Evolutionary conservation across 129 eudicot species (phyloP).

Genomic region (Chrysanthemum lavandulifolium): DNA sequence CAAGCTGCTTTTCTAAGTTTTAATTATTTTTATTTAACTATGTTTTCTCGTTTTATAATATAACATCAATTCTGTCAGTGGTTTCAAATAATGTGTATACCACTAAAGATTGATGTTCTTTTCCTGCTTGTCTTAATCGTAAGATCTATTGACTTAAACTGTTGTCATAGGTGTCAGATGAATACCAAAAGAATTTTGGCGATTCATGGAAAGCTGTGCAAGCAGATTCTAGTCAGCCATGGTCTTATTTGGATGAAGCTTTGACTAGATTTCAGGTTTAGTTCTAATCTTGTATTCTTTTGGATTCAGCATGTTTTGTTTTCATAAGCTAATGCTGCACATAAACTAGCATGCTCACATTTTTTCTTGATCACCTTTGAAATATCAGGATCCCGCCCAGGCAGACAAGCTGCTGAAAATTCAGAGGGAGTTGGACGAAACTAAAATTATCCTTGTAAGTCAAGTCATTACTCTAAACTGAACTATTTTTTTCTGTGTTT

Average conservation of each 20-base stretch:
- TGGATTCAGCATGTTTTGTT: not conserved
- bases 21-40: not conserved
- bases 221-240: slow-evolving; percentile 66
- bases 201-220: slow-evolving; percentile 83
- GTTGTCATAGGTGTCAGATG: slow-evolving; percentile 74
- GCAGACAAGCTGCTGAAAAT: slow-evolving; percentile 96
- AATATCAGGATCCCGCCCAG: slow-evolving; percentile 93
- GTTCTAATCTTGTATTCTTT: slow-evolving; percentile 2
- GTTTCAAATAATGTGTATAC: not conserved
- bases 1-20: not conserved
- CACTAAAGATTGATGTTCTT: not conserved
- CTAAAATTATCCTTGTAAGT: slow-evolving; percentile 96
- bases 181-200: slow-evolving; percentile 87
- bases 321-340: slow-evolving; percentile 9
- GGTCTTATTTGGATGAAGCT: slow-evolving; percentile 92
- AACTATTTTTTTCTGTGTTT: not conserved
- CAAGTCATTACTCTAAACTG: slow-evolving; percentile 31
- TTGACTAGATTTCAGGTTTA: slow-evolving; percentile 83
- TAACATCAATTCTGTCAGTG: not conserved
- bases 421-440: slow-evolving; percentile 96
- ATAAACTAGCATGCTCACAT: not conserved
- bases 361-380: slow-evolving; percentile 9
- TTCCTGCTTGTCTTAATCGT: slow-evolving; percentile 9
- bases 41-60: not conserved
- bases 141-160: not conserved